These are phyloP conservation scores for Nannizziopsis barbatae DNA, from an alignment of 2,329 filamentous ascomycete genomes.

Conservation along the genomic window DNA sequence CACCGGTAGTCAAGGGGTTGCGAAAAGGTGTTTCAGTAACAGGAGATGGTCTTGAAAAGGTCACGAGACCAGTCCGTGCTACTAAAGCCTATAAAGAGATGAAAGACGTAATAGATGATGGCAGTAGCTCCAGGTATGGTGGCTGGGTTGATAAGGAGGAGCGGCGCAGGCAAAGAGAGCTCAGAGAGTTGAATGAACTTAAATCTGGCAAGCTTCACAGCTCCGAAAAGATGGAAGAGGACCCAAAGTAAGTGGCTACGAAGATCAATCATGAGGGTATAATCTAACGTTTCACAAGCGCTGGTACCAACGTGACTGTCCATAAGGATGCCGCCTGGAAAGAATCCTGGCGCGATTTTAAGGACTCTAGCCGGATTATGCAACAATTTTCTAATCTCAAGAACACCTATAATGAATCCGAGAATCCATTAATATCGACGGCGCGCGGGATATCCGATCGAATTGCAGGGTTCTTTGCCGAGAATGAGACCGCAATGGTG, in stretches of 20 bases:
- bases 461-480: slow-evolving; percentile 90
- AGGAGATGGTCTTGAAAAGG: slow-evolving; percentile 79
- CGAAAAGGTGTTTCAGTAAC: slow-evolving; percentile 77
- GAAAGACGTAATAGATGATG: slow-evolving; percentile 93
- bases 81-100: slow-evolving; percentile 89
- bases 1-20: slow-evolving; percentile 79
- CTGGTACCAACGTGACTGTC: slow-evolving; percentile 83
- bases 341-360: slow-evolving; percentile 95
- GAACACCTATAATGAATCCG: slow-evolving; percentile 84
- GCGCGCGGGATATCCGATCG: slow-evolving; percentile 89
- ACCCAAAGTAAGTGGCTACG: slow-evolving; percentile 60
- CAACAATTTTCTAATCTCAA: slow-evolving; percentile 81
- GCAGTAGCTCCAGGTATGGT: slow-evolving; percentile 88
- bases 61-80: slow-evolving; percentile 84
- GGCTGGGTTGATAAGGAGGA: slow-evolving; percentile 97
- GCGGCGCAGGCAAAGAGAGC: slow-evolving; percentile 65
- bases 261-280: slow-evolving; percentile 13
- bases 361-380: slow-evolving; percentile 76
- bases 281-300: slow-evolving; percentile 45
- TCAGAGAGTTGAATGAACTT: slow-evolving; percentile 54
- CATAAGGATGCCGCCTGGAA: slow-evolving; percentile 98
- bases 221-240: slow-evolving; percentile 59
- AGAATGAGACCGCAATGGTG: slow-evolving; percentile 94
- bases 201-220: slow-evolving; percentile 39
- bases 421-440: slow-evolving; percentile 88